These are phyloP conservation scores for Kodamaea jinghongensis DNA, from an alignment of 805 yeast species.

Conservation along the genomic window DNA sequence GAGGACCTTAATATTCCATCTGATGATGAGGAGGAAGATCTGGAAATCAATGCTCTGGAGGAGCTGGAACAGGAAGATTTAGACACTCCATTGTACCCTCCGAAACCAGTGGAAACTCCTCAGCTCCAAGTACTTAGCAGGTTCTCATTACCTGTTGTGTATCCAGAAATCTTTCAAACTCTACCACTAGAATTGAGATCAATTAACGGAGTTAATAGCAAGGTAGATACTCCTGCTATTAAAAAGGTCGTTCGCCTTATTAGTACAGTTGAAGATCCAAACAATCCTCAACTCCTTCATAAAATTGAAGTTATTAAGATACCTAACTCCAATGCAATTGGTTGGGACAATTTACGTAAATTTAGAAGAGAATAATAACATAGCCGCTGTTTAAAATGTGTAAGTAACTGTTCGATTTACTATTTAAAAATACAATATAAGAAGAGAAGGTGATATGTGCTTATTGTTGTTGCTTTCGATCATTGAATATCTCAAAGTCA, in stretches of 20 bases:
- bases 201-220: slow-evolving; percentile 4
- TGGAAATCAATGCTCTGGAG: slow-evolving; percentile 9
- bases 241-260: slow-evolving; percentile 36
- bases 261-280: slow-evolving; percentile 27
- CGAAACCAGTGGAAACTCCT: slow-evolving; percentile 17
- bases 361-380: slow-evolving; percentile 17
- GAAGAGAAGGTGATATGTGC: background rate
- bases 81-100: slow-evolving; percentile 16
- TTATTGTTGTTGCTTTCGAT: slow-evolving; percentile 1
- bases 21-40: slow-evolving; percentile 6
- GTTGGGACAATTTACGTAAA: slow-evolving; percentile 43
- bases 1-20: slow-evolving; percentile 8
- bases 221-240: slow-evolving; percentile 17
- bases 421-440: slow-evolving; percentile 3
- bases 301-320: slow-evolving; percentile 40
- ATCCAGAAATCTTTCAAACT: slow-evolving; percentile 30
- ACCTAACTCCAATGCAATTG: slow-evolving; percentile 42
- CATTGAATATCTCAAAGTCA: slow-evolving; percentile 14
- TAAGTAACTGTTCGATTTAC: background rate
- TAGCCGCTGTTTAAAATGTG: background rate
- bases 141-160: slow-evolving; percentile 33
- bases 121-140: slow-evolving; percentile 22
- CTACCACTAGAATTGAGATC: slow-evolving; percentile 29
- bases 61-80: slow-evolving; percentile 12
- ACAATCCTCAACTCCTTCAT: slow-evolving; percentile 33